Conservation (phyloP, 352 stramenopile genomes). For the Globisporangium nunn region DNA sequence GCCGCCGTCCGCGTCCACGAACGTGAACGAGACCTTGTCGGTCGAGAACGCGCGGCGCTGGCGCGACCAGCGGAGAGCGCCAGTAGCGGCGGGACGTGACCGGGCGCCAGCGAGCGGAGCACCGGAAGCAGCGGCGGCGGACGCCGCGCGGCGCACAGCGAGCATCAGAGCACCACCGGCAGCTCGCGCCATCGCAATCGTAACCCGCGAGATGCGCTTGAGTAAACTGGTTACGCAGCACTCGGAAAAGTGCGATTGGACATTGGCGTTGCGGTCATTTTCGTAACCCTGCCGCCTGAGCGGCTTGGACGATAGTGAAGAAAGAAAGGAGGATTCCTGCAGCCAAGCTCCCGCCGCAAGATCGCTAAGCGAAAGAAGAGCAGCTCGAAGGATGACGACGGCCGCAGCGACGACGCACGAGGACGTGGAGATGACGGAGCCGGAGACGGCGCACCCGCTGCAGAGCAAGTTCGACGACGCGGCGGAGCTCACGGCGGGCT, state of each 20-base stretch:
- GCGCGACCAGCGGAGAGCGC: not conserved
- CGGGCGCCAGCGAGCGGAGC: too few relatives aligned
- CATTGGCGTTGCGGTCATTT: too few relatives aligned
- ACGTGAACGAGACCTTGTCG: conserved; percentile 67
- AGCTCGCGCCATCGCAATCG: too few relatives aligned
- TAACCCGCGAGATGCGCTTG: too few relatives aligned
- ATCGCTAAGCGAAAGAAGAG: not conserved
- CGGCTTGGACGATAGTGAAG: too few relatives aligned
- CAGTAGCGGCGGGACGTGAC: not conserved
- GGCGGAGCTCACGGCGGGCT: conserved; percentile 37
- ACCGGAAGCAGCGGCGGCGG: not conserved
- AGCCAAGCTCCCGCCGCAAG: too few relatives aligned
- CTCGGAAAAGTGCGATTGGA: too few relatives aligned
- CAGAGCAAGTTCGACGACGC: conserved; percentile 72
- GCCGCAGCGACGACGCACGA: conserved; percentile 7
- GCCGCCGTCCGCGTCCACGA: conserved; percentile 76
- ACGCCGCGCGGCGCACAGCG: not conserved
- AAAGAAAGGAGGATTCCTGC: too few relatives aligned
- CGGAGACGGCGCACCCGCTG: conserved; percentile 59
- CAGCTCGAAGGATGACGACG: conserved; percentile 3
- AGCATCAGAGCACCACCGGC: not conserved
- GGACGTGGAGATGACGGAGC: conserved; percentile 74
- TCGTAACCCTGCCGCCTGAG: too few relatives aligned
- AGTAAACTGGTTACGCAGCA: too few relatives aligned
- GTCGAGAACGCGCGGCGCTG: conserved; percentile 28